Conservation (phyloP, 2,329 filamentous ascomycete species). For the Ophiognomonia clavigignenti-juglandacearum region DNA sequence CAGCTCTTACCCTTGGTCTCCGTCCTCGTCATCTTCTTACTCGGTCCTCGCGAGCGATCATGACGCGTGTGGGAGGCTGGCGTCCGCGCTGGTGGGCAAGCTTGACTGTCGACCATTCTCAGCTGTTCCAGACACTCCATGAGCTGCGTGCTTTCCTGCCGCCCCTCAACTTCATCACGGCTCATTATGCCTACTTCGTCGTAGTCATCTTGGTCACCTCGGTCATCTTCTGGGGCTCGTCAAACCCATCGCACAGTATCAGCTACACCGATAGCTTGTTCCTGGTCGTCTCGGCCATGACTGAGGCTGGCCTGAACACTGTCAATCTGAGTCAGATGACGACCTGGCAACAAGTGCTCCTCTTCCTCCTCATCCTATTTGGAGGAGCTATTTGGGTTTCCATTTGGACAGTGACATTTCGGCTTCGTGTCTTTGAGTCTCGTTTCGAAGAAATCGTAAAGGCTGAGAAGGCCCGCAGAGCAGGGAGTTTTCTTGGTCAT, state of each 20-base stretch:
- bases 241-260: constrained; percentile 45
- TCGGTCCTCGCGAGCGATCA: neutral
- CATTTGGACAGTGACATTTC: constrained; percentile 56
- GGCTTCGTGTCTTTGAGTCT: constrained; percentile 57
- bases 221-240: constrained; percentile 56
- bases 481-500: constrained; percentile 15
- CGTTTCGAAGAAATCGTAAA: constrained; percentile 51
- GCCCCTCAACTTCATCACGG: constrained; percentile 53
- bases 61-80: constrained; percentile 1
- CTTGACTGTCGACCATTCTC: neutral
- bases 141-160: constrained; percentile 8
- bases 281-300: constrained; percentile 61
- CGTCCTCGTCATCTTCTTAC: neutral
- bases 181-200: constrained; percentile 66
- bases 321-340: constrained; percentile 60
- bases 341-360: constrained; percentile 61
- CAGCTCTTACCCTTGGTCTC: neutral
- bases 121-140: neutral
- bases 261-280: constrained; percentile 63
- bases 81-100: neutral
- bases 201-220: constrained; percentile 49
- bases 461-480: constrained; percentile 23
- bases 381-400: constrained; percentile 66
- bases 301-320: constrained; percentile 63
- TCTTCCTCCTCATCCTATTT: constrained; percentile 61